phyloP scores from a whole-genome alignment of 1,284 basidiomycete genomes.

The Phlebopus sp. region DNA sequence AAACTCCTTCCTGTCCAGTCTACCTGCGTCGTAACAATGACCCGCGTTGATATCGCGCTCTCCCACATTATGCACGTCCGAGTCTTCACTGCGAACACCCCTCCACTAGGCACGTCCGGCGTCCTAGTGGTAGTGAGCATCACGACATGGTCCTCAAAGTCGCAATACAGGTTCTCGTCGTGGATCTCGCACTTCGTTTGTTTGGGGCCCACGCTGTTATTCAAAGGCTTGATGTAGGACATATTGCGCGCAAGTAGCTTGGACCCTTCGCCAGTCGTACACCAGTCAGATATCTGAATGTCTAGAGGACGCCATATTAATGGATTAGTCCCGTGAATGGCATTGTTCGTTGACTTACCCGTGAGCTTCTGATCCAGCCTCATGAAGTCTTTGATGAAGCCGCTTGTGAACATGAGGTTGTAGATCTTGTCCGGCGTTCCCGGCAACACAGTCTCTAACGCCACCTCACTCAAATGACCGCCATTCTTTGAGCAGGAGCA shows the following conservation, averaged over 20 bases:
- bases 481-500: slow-evolving; percentile 77
- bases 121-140: slow-evolving; percentile 90
- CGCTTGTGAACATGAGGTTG: slow-evolving; percentile 94
- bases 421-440: slow-evolving; percentile 94
- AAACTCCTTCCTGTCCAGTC: slow-evolving; percentile 97
- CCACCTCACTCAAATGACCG: slow-evolving; percentile 71
- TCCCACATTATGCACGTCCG: slow-evolving; percentile 95
- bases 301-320: slow-evolving; percentile 46
- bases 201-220: slow-evolving; percentile 86
- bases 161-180: slow-evolving; percentile 80
- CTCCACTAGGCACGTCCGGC: slow-evolving; percentile 92
- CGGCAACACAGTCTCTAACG: slow-evolving; percentile 78
- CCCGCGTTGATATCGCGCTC: slow-evolving; percentile 68
- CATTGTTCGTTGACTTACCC: slow-evolving; percentile 49
- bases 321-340: neutral
- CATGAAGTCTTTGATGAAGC: slow-evolving; percentile 95
- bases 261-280: slow-evolving; percentile 59
- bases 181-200: slow-evolving; percentile 93
- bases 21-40: slow-evolving; percentile 88
- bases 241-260: slow-evolving; percentile 80
- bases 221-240: slow-evolving; percentile 95
- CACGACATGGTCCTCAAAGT: slow-evolving; percentile 82
- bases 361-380: slow-evolving; percentile 83
- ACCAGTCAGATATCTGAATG: slow-evolving; percentile 91
- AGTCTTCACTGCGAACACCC: slow-evolving; percentile 92